Conservation (phyloP, 2,329 filamentous ascomycete genomes). For the Myotisia sp. region DNA sequence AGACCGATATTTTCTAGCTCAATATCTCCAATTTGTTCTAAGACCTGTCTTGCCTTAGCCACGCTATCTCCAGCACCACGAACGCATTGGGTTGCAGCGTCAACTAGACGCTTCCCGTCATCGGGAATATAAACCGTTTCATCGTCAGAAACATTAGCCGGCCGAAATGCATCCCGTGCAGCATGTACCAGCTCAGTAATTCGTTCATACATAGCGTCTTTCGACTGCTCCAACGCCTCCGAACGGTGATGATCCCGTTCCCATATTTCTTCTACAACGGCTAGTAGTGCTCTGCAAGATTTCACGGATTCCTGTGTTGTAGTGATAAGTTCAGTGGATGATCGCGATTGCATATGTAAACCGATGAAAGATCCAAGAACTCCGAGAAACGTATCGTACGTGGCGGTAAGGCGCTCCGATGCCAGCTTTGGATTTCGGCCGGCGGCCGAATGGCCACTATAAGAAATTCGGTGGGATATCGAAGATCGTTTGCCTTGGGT, state of each 20-base stretch:
- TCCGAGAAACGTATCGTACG: constrained; percentile 78
- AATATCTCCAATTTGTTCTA: constrained; percentile 83
- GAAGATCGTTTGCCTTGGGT: constrained; percentile 36
- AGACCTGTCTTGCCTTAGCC: constrained; percentile 66
- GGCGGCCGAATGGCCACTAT: constrained; percentile 51
- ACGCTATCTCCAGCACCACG: constrained; percentile 84
- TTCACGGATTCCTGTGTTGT: constrained; percentile 73
- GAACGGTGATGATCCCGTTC: constrained; percentile 58
- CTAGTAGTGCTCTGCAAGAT: constrained; percentile 65
- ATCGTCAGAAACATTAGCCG: constrained; percentile 50
- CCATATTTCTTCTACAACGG: constrained; percentile 69
- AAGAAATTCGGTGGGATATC: constrained; percentile 59
- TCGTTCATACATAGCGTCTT: constrained; percentile 61
- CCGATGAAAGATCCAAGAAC: constrained; percentile 90
- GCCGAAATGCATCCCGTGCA: constrained; percentile 63
- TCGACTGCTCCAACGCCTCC: constrained; percentile 52
- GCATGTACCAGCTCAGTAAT: constrained; percentile 69
- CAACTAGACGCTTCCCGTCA: constrained; percentile 59
- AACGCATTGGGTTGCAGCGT: constrained; percentile 74
- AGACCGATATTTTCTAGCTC: constrained; percentile 51
- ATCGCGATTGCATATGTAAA: constrained; percentile 82
- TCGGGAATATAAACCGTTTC: constrained; percentile 69
- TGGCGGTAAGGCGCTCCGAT: constrained; percentile 63
- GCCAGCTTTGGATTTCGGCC: constrained; percentile 58
- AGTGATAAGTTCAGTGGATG: constrained; percentile 64